Evolutionary conservation across 2,329 filamentous ascomycete species (phyloP).

Genomic region (Fusarium protoensiforme): DNA sequence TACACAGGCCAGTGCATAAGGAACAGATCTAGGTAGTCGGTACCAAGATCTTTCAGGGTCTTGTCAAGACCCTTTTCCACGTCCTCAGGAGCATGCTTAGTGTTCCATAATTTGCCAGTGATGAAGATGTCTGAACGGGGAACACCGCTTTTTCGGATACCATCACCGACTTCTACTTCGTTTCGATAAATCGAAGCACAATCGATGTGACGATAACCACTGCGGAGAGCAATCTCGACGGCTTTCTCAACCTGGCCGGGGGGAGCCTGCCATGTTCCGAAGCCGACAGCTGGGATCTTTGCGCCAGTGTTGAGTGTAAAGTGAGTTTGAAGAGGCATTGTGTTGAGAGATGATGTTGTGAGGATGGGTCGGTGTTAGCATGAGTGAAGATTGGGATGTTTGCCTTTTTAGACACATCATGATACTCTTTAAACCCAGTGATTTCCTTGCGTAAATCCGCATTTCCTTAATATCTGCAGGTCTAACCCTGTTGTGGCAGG

Average conservation of each 20-base stretch:
- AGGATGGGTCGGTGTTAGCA: background rate
- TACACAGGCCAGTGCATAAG: constrained; percentile 23
- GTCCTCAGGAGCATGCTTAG: constrained; percentile 58
- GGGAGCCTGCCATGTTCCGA: constrained; percentile 76
- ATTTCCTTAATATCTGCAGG: background rate
- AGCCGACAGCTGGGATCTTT: constrained; percentile 78
- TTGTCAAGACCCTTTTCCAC: constrained; percentile 59
- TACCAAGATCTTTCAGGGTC: constrained; percentile 59
- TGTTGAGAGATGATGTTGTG: background rate
- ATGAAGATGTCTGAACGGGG: constrained; percentile 57
- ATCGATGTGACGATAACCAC: constrained; percentile 57
- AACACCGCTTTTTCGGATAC: constrained; percentile 52
- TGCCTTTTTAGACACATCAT: background rate
- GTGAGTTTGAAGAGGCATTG: constrained; percentile 24
- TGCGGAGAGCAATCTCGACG: constrained; percentile 53
- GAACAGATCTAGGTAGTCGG: constrained; percentile 58
- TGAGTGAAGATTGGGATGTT: background rate
- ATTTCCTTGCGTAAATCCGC: background rate
- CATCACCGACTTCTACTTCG: constrained; percentile 54
- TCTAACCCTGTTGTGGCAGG: background rate
- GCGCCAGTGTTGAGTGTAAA: constrained; percentile 76
- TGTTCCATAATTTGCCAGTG: constrained; percentile 73
- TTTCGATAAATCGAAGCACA: constrained; percentile 58
- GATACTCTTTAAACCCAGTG: background rate
- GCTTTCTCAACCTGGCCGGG: constrained; percentile 55